Evolutionary conservation across 495 filamentous ascomycete genomes (phyloP), one percentile per base, ranked within the genome.

Genomic region (Aspergillus leporis): DNA sequence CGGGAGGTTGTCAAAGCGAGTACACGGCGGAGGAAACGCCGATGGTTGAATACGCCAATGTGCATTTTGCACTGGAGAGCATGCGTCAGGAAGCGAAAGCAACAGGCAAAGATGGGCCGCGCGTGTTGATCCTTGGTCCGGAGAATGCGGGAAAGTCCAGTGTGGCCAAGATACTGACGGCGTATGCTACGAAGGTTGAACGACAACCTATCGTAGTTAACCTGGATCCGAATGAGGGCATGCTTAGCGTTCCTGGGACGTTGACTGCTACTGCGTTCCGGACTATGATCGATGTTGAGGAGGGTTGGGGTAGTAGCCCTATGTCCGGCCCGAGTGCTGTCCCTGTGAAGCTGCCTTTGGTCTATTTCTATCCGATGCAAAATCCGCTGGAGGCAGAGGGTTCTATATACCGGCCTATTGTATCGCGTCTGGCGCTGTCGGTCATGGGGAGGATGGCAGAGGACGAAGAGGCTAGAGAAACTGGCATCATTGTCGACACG

Each of bases 251-350:
- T 43, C 91, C 95, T 0, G 92, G 93, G 8, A 93, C 87, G 31
- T 67, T 99, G 53, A 91, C 90, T 48, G 91, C 92, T 0, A 87
- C 89, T 10, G 85, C 89, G 4, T 93, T 97, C 63, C 85, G 86
- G 1, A 88, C 87, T 0, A 85, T 96, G 67, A 83, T 99, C 66
- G 93, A 97, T 69, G 83, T 96, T 1, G 90, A 91, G 65, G 89
- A 94, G 53, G 92, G 93, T 4, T 97, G 91, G 83, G 95, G 95
- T 38, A 91, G 81, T 67, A 92, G 89, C 67, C 93, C 94, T 1
- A 96, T 91, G 62, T 93, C 87, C 57, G 93, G 93, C 3, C 92
- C 95, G 7, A 94, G 87, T 60, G 82, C 85, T 13, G 83, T 94
- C 16, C 92, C 94, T 1, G 90, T 96, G 23, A 98, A 97, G 75